A percentile compares a stretch with the other conserved stretches of the same genome.
Conservation (phyloP, 164 flowering plant genomes). For the Magnolia officinalis region DNA sequence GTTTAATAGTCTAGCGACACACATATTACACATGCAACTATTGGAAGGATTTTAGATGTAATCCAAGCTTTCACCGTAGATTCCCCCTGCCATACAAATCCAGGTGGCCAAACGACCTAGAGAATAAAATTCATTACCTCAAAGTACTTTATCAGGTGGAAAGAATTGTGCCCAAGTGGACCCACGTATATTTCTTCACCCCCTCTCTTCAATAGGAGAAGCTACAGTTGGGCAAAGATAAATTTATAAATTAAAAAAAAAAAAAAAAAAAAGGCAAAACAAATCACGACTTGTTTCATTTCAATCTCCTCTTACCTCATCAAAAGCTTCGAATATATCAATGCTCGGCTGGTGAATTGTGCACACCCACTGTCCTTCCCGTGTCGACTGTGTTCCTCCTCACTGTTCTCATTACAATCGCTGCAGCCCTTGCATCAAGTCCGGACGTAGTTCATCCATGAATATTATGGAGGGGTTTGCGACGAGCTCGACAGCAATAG, state of each 20-base stretch:
- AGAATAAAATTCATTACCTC: slow-evolving; percentile 29
- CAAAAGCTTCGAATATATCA: slow-evolving; percentile 58
- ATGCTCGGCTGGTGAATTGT: slow-evolving; percentile 68
- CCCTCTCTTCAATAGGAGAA: slow-evolving; percentile 37
- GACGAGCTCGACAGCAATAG: slow-evolving; percentile 55
- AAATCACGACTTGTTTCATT: too few species aligned
- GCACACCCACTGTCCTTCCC: slow-evolving; percentile 65
- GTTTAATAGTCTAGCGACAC: too few species aligned
- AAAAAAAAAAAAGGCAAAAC: not conserved
- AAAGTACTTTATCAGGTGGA: slow-evolving; percentile 34
- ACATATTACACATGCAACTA: too few species aligned
- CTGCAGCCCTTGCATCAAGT: slow-evolving; percentile 62
- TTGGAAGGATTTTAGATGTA: too few species aligned
- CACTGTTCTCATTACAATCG: slow-evolving; percentile 61
- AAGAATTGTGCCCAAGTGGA: slow-evolving; percentile 33
- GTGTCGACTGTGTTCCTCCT: slow-evolving; percentile 54
- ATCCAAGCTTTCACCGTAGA: too few species aligned
- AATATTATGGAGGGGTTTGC: slow-evolving; percentile 57
- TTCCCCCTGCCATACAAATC: not conserved
- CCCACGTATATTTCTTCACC: slow-evolving; percentile 41
- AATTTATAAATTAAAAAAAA: not conserved
- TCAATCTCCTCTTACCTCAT: slow-evolving; percentile 33
- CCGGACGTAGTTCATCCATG: slow-evolving; percentile 71
- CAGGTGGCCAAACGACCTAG: not conserved
- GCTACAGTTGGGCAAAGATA: slow-evolving; percentile 14